Base-by-base conservation (phyloP, 371 early-diverging fungal species). In the Mortierella sp. region DNA sequence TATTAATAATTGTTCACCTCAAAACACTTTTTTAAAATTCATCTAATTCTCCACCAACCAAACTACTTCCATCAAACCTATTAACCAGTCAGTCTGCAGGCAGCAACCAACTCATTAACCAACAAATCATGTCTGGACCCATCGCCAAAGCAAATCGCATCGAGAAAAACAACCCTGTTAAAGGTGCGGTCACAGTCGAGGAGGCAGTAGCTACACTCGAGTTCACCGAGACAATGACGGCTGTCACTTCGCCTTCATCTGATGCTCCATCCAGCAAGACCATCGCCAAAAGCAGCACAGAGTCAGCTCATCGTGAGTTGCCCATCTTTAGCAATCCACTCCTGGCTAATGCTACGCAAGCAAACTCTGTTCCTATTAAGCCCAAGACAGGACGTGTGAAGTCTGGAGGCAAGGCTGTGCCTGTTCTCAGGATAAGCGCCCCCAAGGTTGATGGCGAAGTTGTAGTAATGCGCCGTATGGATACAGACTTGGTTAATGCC, bases 241-340 rank as follows among this genome's bases (percentile, higher is more conserved):
- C 54, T 28, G 24, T 63, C 3, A 26, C 39, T 16, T 59, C 70
- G 1, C 37, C 66, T 24, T 52, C 54, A n/a, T 32, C 64, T 9
- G 47, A 63, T 0, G 51, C 67, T n/a, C 52, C 54, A 18, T 43
- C 66, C 12, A 43, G 24, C 39, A 60, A 60, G 37, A 9, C 8
- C 22, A 37, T 0, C 37, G 16, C 45, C 43, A 40, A 37, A 28
- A 55, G 1, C 28, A 55, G 55, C 26, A 26, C 55, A 26, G 55
- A 55, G 24, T 9, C 26, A 1, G 9, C 55, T 62, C 71, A 70
- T 55, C 81, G 81, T 20, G 76, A 75, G 28, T 60, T 81, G 4
- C 81, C 81, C 76, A 75, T 81, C 68, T 81, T 81, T 47, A 81
- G 81, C 37, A 81, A 81, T 66, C 81, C 81, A 14, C 73, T 81